Base-by-base conservation (phyloP, 2,329 filamentous ascomycete species). In the Nemania sp. region DNA sequence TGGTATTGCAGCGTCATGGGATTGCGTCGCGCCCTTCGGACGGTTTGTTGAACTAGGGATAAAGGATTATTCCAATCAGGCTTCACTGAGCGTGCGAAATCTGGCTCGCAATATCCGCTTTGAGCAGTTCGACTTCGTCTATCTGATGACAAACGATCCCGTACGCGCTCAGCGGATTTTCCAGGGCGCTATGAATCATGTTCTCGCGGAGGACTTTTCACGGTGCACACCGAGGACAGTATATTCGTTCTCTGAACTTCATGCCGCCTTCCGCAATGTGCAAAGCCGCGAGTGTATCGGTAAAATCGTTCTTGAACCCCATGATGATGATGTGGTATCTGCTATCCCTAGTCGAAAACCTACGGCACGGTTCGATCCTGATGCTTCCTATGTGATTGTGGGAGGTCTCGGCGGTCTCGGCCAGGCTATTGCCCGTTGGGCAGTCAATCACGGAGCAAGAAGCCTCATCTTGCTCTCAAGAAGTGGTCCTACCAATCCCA, bases 321-420 rank as follows among this genome's bases (percentile, higher is more conserved):
- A 51, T 12, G 40, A 57, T 13, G 54, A 67, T 15, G 65, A 68
- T 25, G 15, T 67, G 3, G 60, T 70, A 2, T 49, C 42, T 32
- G 60, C 63, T 39, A 43, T 61, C 43, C 65, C 45, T 12, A 67
- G 50, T 54, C 46, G 43, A n/a, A 58, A 59, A 18, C 56, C 63
- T 2, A 55, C 42, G 10, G 18, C 56, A 11, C 42, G 29, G 21
- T 55, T 62, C 17, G 39, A 63, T 29, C 63, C 70, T 17, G 42
- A 64, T 18, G 67, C 64, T 2, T 66, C 69, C 2, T 72, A 71
- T 42, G 37, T 73, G 2, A 64, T 73, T 29, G 62, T 67, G 1
- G 72, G 72, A 39, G 72, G 72, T 1, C 63, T 73, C 5, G 72
- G 72, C 2, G 72, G 72, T 1, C 54, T 72, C 0, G 72, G 71